Evolutionary conservation across 805 yeast genomes (phyloP), one percentile per base, ranked within the genome.

Genomic region (Lipomyces orientalis): DNA sequence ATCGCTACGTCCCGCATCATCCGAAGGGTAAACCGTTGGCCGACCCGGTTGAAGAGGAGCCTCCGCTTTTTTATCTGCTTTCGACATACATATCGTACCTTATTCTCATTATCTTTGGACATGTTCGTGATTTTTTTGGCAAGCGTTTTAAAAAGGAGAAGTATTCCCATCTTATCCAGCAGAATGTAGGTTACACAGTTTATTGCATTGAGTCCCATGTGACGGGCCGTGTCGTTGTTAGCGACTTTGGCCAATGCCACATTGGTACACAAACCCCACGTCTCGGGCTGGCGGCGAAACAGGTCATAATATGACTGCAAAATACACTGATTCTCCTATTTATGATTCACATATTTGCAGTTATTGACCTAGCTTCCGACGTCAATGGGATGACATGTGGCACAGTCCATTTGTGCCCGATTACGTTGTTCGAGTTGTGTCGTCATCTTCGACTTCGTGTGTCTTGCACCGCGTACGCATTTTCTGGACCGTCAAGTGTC

Each of bases 1-100:
- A 71, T 29, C 60, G 60, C 19, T 65, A 61, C 43, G 62, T 58
- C 14, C 58, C 73, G 49, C 66, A 52, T 49, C 66, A 65, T 59
- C 64, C 73, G 33, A 62, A 55, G 61, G 73, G 69, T 29, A 33
- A 49, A 61, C 87, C 87, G 9, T 83, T 69, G 9, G 54, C 62
- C 14, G 62, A 55, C 56, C 64, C 73, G 43, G 74, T 69, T 70
- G 87, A 88, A 54, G 97, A 93, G 77, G 94, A 93, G 64, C 98
- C 98, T 5, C 94, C 97, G 25, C 90, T 91, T 75, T 84, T 85
- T 71, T 87, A 90, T 62, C 86, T 91, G 67, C 80, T 95, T 60
- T 84, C 91, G 66, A 94, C 99, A 1, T 95, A 94, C 76, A 79
- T 95, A 72, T 88, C 90, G 77, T 96, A 93, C 78, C 82, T 96